Evolutionary conservation across 352 stramenopile genomes (phyloP).

Genomic region (Aphanomyces euteiches): DNA sequence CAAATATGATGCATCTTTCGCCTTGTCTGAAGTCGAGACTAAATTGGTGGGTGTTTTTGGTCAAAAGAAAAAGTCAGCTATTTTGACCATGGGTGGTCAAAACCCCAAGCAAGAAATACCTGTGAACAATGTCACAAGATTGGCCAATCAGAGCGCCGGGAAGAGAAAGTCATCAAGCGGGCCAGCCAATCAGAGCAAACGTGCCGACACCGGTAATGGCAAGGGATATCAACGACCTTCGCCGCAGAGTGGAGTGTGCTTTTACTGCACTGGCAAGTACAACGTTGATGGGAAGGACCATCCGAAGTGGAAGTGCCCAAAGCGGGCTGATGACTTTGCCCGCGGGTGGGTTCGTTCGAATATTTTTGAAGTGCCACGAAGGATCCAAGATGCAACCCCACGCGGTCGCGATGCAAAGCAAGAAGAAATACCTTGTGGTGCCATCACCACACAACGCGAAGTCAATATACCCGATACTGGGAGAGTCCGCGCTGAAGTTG

Average conservation of each 20-base stretch:
- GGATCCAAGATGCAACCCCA: not conserved
- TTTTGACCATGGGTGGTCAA: constrained; percentile 1
- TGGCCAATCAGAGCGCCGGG: not conserved
- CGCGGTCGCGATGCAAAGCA: not conserved
- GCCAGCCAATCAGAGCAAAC: no score
- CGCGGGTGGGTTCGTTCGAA: not conserved
- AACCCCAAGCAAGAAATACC: not conserved
- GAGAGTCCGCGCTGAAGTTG: not conserved
- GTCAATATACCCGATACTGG: not conserved
- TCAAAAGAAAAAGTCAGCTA: not conserved
- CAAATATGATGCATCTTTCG: not conserved
- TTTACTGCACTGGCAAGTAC: no score
- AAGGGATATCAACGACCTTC: no score
- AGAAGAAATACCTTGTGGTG: not conserved
- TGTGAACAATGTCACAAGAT: not conserved
- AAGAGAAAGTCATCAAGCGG: not conserved
- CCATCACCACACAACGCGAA: not conserved
- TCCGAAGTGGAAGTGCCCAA: not conserved
- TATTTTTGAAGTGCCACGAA: not conserved
- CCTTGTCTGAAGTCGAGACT: not conserved
- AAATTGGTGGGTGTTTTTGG: not conserved
- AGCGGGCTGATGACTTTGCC: not conserved
- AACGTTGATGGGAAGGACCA: not conserved
- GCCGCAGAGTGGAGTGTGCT: no score
- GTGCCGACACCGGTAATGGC: no score